Base-by-base conservation (phyloP, 2,329 filamentous ascomycete species). In the Shiraia bambusicola region DNA sequence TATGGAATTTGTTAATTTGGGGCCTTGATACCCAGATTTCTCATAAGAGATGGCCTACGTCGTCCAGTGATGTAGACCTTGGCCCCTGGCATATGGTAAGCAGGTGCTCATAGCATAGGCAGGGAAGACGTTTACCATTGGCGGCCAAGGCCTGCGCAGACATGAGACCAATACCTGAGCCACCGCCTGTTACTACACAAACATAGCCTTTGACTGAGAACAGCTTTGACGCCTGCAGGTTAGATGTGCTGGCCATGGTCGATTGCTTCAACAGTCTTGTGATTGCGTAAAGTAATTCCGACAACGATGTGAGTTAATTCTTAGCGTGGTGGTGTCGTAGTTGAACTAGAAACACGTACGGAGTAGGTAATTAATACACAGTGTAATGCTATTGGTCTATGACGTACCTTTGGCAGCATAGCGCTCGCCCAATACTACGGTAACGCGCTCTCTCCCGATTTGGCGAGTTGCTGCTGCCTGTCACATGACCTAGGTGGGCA, bases 151-250 rank as follows among this genome's bases (percentile, higher is more conserved):
- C 74, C 60, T 82, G 78, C 0, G 77, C 71, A 35, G 76, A 74
- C 82, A 84, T 85, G 12, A 86, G 67, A 0, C 83, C 83, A 45
- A 86, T 86, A 14, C 83, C 82, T n/a, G 75, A 56, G 11, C 79
- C 80, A 14, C 51, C 56, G 8, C 82, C 82, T 2, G 82, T 82
- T 31, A 83, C 65, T 1, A 83, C 71, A 40, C 76, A 79, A 25
- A 81, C 77, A 57, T 76, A 77, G 50, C 69, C 71, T 38, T 78
- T 73, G 43, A 81, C 75, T 26, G 71, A 71, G 67, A 81, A 82
- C 8, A 82, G 71, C 52, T 75, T 76, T 47, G 71, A 66, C 6
- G 74, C 70, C 47, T 70, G 67, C 41, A 80, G 77, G 46, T 74
- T 70, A 47, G 71, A 50, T 41, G 71, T 73, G 56, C 65, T 50